These are phyloP conservation scores for Avicennia marina DNA, from an alignment of 257 asterid species.

Conservation along the genomic window DNA sequence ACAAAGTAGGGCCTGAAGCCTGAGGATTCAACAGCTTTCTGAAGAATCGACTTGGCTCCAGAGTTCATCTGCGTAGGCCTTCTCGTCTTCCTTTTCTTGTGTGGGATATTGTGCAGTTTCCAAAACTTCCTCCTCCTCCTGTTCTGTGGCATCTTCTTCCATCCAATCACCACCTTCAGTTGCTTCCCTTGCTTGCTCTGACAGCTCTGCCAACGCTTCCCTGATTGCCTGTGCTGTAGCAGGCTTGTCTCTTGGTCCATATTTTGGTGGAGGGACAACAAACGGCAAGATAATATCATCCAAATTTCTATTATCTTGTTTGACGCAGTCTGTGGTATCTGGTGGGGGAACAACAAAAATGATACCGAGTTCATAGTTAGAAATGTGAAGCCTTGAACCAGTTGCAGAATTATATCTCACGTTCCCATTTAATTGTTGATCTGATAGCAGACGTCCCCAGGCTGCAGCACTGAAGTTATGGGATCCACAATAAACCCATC, in stretches of 20 bases:
- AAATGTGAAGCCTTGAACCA: slow-evolving; percentile 71
- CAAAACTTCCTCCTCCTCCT: slow-evolving; percentile 49
- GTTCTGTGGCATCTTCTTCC: slow-evolving; percentile 44
- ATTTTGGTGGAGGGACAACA: slow-evolving; percentile 73
- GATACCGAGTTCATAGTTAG: slow-evolving; percentile 82
- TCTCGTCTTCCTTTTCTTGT: slow-evolving; percentile 75
- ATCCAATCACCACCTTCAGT: slow-evolving; percentile 22
- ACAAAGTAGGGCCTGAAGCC: background rate
- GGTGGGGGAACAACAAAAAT: slow-evolving; percentile 65
- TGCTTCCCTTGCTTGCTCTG: slow-evolving; percentile 26
- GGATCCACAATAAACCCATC: slow-evolving; percentile 88
- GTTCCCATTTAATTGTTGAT: slow-evolving; percentile 23
- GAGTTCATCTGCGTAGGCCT: slow-evolving; percentile 66
- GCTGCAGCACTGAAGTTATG: slow-evolving; percentile 96
- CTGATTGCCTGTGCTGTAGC: slow-evolving; percentile 76
- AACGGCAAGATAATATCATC: slow-evolving; percentile 75
- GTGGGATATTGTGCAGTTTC: slow-evolving; percentile 27
- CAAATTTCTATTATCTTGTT: slow-evolving; percentile 32
- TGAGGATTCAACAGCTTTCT: slow-evolving; percentile 18
- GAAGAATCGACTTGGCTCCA: slow-evolving; percentile 69
- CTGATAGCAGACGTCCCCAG: slow-evolving; percentile 79
- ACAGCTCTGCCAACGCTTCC: slow-evolving; percentile 54
- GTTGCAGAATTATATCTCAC: slow-evolving; percentile 32
- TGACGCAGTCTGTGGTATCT: slow-evolving; percentile 16
- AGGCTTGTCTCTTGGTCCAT: slow-evolving; percentile 51